A percentile compares a stretch with the other conserved stretches of the same genome.
phyloP scores from a whole-genome alignment of 257 asterid species.

The Fraxinus americana region DNA sequence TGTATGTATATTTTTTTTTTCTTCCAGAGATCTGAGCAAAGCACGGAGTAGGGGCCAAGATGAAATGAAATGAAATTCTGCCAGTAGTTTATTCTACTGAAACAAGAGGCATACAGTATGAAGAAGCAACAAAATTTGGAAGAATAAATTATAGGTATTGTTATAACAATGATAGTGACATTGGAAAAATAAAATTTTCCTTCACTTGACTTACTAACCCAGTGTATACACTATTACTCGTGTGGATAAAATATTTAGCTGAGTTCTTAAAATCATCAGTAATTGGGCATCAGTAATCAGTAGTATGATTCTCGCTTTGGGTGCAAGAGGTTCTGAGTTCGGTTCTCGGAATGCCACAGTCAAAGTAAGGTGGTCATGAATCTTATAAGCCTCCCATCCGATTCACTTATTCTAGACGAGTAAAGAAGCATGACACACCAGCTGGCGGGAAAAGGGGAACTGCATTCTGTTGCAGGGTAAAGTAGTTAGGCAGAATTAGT shows the following conservation, averaged over 20 bases:
- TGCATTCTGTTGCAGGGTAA: no score
- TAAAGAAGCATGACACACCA: no score
- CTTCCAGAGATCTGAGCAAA: background rate
- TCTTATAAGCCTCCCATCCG: no score
- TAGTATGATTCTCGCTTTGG: constrained; percentile 81
- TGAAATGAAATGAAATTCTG: background rate
- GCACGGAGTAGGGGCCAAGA: background rate
- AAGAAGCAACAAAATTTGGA: background rate
- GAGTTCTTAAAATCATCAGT: background rate
- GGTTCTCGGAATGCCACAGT: constrained; percentile 13
- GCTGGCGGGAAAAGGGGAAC: no score
- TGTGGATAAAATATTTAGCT: background rate
- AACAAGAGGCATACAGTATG: background rate
- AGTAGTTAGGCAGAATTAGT: no score
- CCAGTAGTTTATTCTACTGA: background rate
- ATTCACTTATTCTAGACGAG: no score
- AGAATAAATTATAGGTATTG: no score
- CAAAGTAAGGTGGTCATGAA: background rate
- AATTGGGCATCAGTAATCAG: background rate
- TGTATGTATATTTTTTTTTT: background rate
- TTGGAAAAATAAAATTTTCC: no score
- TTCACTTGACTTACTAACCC: no score
- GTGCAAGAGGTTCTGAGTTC: constrained; percentile 56
- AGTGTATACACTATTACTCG: background rate
- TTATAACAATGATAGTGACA: background rate